Base-by-base conservation (phyloP, 2,329 filamentous ascomycete species). In the Sclerotinia sclerotiorum region DNA sequence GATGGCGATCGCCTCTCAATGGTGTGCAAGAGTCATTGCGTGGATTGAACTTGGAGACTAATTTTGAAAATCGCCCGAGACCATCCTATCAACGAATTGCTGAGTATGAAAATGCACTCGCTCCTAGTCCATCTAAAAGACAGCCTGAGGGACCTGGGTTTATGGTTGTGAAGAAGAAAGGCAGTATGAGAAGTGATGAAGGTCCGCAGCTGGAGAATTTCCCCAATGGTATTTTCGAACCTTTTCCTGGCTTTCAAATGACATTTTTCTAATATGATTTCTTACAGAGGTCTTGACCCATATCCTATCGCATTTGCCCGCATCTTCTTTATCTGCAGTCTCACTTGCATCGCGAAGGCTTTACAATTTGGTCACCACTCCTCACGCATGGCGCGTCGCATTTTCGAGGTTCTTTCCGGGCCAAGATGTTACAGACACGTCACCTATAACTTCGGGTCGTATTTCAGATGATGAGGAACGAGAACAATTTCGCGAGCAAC, bases 401-500 rank as follows among this genome's bases (percentile, higher is more conserved):
- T 98, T 98, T 77, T 86, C 92, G 73, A 92, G 94, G 71, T 94
- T 89, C 80, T 99, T 98, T 74, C 92, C 92, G 0, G 93, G 91
- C 1, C 87, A 90, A 32, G 86, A 90, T 75, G 84, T 84, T 7
- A 76, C 88, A 58, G 79, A 78, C 57, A 39, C 35, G 6, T 17
- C 29, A 24, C 55, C 55, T 13, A n/a, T 15, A 44, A 29, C 32
- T 10, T 42, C 24, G 32, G 46, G 27, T 52, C 32, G 24, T 46
- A 78, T 77, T 48, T 79, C 69, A 75, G 78, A 71, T 71, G 81
- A 83, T 29, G 81, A 86, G 48, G 78, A 79, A 57, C 79, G 80
- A 66, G 88, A 87, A 75, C 79, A 78, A 67, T 81, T 93, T 56
- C 86, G 87, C 39, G 91, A 95, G 76, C 86, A 87, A 73, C 90